These are phyloP conservation scores for Candida maltosa DNA, from an alignment of 805 yeast species.

Conservation along the genomic window DNA sequence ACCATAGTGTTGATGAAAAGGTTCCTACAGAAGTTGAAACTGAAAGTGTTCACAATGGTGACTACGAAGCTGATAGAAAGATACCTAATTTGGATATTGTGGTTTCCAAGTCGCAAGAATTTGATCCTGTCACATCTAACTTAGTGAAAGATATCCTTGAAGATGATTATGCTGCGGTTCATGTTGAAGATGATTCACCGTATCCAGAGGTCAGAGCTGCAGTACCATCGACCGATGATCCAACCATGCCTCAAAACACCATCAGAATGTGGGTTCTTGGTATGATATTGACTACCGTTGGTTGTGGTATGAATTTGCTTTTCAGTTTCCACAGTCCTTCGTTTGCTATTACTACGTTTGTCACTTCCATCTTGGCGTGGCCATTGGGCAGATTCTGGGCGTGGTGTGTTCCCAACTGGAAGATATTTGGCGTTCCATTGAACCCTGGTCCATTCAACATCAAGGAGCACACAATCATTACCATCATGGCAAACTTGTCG, in stretches of 20 bases:
- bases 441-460: constrained; percentile 63
- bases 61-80: constrained; percentile 11
- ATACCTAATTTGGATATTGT: constrained; percentile 9
- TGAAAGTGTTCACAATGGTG: constrained; percentile 6
- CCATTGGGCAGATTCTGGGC: constrained; percentile 57
- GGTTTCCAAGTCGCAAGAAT: constrained; percentile 26
- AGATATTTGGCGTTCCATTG: constrained; percentile 29
- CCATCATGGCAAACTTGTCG: constrained; percentile 49
- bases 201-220: constrained; percentile 69
- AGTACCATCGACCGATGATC: constrained; percentile 52
- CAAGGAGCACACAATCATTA: constrained; percentile 59
- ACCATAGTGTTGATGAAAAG: not conserved
- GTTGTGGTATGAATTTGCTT: constrained; percentile 57
- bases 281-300: constrained; percentile 48
- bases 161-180: constrained; percentile 40
- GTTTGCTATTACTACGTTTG: constrained; percentile 47
- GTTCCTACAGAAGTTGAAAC: constrained; percentile 6
- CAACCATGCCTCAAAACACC: constrained; percentile 46
- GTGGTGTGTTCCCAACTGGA: constrained; percentile 30
- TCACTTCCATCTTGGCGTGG: constrained; percentile 57
- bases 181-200: constrained; percentile 43
- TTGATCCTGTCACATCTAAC: constrained; percentile 29
- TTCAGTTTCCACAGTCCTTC: constrained; percentile 57
- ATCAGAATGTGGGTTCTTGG: constrained; percentile 55
- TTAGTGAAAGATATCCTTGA: constrained; percentile 18